A percentile compares a stretch with the other conserved stretches of the same genome.
Evolutionary conservation across 441 rosid species (phyloP).

Genomic region (Erysimum cheiri): DNA sequence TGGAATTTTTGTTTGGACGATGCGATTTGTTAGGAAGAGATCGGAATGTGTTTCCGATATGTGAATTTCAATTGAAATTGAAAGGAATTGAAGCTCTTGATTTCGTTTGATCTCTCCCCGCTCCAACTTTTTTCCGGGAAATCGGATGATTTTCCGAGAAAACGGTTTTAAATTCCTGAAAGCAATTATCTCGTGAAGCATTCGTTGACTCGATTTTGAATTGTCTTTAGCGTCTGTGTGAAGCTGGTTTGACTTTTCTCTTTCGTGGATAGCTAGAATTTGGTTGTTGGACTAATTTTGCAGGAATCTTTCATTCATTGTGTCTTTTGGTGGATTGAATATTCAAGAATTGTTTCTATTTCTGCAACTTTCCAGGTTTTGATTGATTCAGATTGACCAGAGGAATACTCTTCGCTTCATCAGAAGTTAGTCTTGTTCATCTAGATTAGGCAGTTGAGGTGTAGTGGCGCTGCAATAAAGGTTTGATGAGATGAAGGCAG

Average conservation of each 20-base stretch:
- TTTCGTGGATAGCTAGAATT: constrained; percentile 20
- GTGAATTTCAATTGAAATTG: not conserved
- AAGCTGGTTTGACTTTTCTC: constrained; percentile 39
- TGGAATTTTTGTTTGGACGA: not conserved
- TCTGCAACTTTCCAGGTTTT: constrained; percentile 30
- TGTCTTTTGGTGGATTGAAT: not conserved
- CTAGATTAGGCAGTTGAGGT: constrained; percentile 9
- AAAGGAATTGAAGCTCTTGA: not conserved
- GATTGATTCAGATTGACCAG: not conserved
- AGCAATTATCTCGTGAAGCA: constrained; percentile 25
- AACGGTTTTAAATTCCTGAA: constrained; percentile 6
- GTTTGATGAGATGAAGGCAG: constrained; percentile 60
- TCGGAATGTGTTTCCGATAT: constrained; percentile 30
- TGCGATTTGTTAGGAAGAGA: constrained; percentile 27
- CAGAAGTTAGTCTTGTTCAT: constrained; percentile 5
- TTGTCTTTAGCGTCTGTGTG: not conserved
- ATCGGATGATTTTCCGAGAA: constrained; percentile 34
- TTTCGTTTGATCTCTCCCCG: not conserved
- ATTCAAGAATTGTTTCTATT: constrained; percentile 17
- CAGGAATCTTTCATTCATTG: not conserved
- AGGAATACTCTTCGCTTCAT: not conserved
- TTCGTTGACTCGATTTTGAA: constrained; percentile 1
- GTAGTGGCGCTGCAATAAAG: constrained; percentile 15
- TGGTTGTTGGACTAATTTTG: constrained; percentile 25
- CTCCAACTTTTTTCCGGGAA: not conserved